Conservation (phyloP, 768 basidiomycete species). For the Leccinum olivaceopallidum region DNA sequence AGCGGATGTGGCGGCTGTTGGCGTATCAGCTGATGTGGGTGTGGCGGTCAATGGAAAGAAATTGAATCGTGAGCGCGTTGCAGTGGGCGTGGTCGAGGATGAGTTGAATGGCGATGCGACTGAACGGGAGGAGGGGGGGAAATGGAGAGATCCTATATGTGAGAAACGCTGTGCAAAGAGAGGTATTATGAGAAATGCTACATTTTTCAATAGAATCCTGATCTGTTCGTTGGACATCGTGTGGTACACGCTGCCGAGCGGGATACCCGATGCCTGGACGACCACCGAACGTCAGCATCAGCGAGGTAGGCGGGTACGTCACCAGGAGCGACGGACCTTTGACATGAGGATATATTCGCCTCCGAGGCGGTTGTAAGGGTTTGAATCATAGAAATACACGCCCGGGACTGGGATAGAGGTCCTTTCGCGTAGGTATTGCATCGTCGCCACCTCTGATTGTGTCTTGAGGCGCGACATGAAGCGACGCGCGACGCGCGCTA, state of each 20-base stretch:
- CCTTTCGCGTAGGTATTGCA: constrained; percentile 72
- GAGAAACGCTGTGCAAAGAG: constrained; percentile 78
- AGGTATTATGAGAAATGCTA: constrained; percentile 68
- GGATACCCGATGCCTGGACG: constrained; percentile 68
- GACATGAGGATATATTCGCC: constrained; percentile 89
- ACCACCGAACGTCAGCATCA: constrained; percentile 4
- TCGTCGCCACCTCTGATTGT: constrained; percentile 84
- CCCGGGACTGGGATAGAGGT: constrained; percentile 73
- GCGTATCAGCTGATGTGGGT: constrained; percentile 8
- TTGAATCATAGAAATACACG: constrained; percentile 77
- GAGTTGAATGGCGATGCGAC: constrained; percentile 22
- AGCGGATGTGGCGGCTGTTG: not conserved
- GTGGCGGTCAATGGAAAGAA: constrained; percentile 21
- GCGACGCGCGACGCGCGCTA: constrained; percentile 79
- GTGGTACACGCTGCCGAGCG: constrained; percentile 70
- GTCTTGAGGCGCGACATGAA: constrained; percentile 89
- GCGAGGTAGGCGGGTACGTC: constrained; percentile 2
- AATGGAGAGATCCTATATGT: constrained; percentile 74
- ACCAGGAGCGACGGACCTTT: constrained; percentile 50
- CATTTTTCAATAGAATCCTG: constrained; percentile 62
- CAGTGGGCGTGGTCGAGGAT: constrained; percentile 30
- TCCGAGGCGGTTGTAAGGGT: constrained; percentile 81
- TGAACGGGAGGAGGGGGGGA: constrained; percentile 19
- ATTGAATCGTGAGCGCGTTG: constrained; percentile 19
- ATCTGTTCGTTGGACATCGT: constrained; percentile 66